Base-by-base conservation (phyloP, 2,329 filamentous ascomycete species). In the Sporothrix humicola region DNA sequence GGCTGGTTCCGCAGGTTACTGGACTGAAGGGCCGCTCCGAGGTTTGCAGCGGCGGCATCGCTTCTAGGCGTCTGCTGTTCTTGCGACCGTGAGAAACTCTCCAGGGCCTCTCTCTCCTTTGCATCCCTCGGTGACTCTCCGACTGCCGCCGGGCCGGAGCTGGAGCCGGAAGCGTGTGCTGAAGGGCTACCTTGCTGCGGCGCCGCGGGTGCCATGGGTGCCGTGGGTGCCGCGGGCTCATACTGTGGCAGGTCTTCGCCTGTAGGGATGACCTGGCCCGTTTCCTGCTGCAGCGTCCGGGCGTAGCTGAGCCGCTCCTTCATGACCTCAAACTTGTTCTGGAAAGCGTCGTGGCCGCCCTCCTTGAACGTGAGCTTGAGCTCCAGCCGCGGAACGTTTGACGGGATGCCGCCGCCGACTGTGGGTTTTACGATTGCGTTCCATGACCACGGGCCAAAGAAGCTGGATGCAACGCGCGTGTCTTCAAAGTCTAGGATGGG, bases 381-480 rank as follows among this genome's bases (percentile, higher is more conserved):
- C 78, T 96, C 93, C 59, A 97, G 86, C 42, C 91, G 89, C 20
- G 91, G 87, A 75, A 93, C 87, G 26, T 91, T 86, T 5, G 91
- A 83, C 0, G 95, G 93, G 69, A 98, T 93, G 69, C 93, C 93
- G 52, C 96, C 96, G 50, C 93, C 93, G 0, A 91, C 84, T 31
- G 97, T 93, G 1, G 95, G 94, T 78, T 92, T 91, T 74, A 97
- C 90, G 61, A 91, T 84, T 31, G 92, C 92, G 73, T 90, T 90
- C 95, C 95, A 98, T 77, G 93, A 92, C 85, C 97, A 98, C 4
- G 94, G 92, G 23, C 95, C 95, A 81, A 97, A 97, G 86, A 95
- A 97, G 48, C 95, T 95, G 2, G 95, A 93, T 46, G 91, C 90
- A 75, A 97, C 92, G 79, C 93, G 93, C 7, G 92, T 92, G 82